Base-by-base conservation (phyloP, 2,329 filamentous ascomycete genomes). In the Scedosporium apiospermum region DNA sequence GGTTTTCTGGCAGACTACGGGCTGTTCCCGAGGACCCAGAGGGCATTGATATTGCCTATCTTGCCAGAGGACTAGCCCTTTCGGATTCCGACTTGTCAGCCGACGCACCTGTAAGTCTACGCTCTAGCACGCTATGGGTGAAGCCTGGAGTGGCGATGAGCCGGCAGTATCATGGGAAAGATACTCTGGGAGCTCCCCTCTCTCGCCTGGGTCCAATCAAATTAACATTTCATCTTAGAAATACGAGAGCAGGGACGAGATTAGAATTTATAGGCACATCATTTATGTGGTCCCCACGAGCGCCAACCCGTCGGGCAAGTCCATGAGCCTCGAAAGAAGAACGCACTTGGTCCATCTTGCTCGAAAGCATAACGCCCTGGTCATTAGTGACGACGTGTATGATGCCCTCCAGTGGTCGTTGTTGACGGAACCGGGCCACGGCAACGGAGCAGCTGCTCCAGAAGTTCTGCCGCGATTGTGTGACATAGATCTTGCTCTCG, bases 361-460 rank as follows among this genome's bases (percentile, higher is more conserved):
- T 0, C 82, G 93, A 63, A 79, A 86, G 64, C 85, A 88, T 71
- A 87, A 98, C 72, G 91, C 90, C 6, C 81, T 98, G n/a, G 75
- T 97, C 62, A 81, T 97, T 30, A 85, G 85, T 58, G 93, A 98
- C 75, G 95, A 99, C 72, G 92, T 98, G 9, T 99, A 99, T 71
- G 93, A 98, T 72, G 88, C 93, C 67, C 80, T 98, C 4, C 89
- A 93, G 71, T 97, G 92, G 91, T 82, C 84, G 2, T 68, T 77
- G 0, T 68, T 77, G 0, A 64, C 65, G 30, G 61, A 63, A 34
- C 62, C 64, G 2, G 65, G 62, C 63, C 14, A 23, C 2, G 14
- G 27, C 10, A 38, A 38, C 34, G 41, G 14, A 6, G 18, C 10
- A 16, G 18, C 30, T 12, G 53, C 53, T 26, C 30, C 38, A 7